phyloP scores from a whole-genome alignment of 140 eudicot species.

The Cichorium intybus region DNA sequence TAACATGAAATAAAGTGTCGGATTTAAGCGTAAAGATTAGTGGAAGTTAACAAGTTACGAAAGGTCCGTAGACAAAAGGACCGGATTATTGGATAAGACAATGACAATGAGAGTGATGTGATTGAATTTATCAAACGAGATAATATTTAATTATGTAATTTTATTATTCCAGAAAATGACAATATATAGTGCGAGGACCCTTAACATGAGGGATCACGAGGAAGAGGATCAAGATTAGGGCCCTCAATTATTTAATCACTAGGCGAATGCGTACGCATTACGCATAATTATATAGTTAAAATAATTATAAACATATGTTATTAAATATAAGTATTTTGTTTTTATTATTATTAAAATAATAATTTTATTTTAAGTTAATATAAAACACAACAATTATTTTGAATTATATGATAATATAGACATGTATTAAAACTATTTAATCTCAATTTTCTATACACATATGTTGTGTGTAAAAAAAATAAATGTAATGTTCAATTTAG shows the following conservation, averaged over 20 bases:
- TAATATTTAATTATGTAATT: not conserved
- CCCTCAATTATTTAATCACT: not conserved
- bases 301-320: too few relatives aligned
- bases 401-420: too few relatives aligned
- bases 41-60: not conserved
- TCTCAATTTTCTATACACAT: too few relatives aligned
- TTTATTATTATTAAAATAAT: too few relatives aligned
- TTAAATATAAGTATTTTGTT: too few relatives aligned
- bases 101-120: not conserved
- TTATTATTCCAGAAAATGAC: not conserved
- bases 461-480: too few relatives aligned
- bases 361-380: too few relatives aligned
- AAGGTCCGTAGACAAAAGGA: not conserved
- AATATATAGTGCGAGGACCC: not conserved
- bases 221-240: not conserved
- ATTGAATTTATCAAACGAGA: conserved; percentile 4
- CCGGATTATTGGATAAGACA: not conserved
- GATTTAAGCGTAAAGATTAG: not conserved
- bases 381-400: too few relatives aligned
- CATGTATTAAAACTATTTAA: too few relatives aligned
- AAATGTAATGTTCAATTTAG: too few relatives aligned
- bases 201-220: not conserved
- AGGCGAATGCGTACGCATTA: too few relatives aligned
- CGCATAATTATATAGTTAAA: too few relatives aligned
- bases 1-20: not conserved